Conservation (phyloP, 139 green algal species). For the Edaphochlamys debaryana region DNA sequence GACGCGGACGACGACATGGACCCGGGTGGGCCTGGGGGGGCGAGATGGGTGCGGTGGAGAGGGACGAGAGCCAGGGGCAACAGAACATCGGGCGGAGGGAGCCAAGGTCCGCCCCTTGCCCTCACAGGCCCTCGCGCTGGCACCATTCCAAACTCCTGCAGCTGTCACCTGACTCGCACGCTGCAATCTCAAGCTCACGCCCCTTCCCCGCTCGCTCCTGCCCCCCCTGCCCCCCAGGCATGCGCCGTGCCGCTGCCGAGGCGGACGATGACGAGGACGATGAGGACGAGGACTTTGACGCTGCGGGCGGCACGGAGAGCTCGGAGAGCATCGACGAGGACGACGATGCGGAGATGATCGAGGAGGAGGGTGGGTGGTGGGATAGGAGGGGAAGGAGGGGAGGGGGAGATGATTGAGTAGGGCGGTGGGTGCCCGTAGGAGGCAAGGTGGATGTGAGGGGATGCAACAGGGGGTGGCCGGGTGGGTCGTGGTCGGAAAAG, state of each 20-base stretch:
- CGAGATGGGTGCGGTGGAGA: neutral
- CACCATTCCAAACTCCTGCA: too few relatives aligned
- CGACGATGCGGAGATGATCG: conserved; percentile 67
- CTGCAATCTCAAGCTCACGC: too few relatives aligned
- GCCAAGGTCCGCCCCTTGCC: too few relatives aligned
- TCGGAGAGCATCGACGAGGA: conserved; percentile 37
- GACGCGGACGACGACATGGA: conserved; percentile 73
- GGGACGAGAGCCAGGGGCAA: too few relatives aligned
- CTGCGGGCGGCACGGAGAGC: conserved; percentile 38
- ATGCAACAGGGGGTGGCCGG: too few relatives aligned
- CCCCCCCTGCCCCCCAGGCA: conserved; percentile 17
- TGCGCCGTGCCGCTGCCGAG: conserved; percentile 56
- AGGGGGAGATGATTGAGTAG: too few relatives aligned
- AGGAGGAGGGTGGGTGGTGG: conserved; percentile 57
- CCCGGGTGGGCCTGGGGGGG: conserved; percentile 47
- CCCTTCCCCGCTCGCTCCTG: too few relatives aligned
- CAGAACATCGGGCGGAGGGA: neutral
- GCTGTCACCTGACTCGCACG: neutral
- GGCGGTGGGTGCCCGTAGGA: too few relatives aligned
- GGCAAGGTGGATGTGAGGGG: too few relatives aligned
- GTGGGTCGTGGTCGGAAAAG: too few relatives aligned
- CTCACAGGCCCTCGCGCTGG: too few relatives aligned
- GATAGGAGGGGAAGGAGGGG: too few relatives aligned
- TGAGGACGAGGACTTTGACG: conserved; percentile 73
- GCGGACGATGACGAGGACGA: conserved; percentile 69